Percentiles rank a stretch among this genome's conserved stretches.
Conservation (phyloP, 106 monocot genomes). For the Phalaenopsis aphrodite region DNA sequence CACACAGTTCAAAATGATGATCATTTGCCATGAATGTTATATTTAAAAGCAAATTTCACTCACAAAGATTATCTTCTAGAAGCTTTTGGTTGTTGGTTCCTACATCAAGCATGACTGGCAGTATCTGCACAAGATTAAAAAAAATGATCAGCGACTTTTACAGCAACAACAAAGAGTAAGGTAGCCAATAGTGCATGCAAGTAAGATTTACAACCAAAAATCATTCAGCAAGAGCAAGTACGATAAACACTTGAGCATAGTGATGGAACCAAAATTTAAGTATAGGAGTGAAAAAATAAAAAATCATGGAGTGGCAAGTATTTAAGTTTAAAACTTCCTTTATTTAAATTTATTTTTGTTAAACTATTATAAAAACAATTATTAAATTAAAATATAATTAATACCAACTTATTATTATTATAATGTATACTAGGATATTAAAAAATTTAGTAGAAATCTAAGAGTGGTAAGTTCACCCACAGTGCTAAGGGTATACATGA, state of each 20-base stretch:
- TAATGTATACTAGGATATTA: too few relatives aligned
- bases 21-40: neutral
- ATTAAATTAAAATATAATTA: too few relatives aligned
- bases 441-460: too few relatives aligned
- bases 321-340: too few relatives aligned
- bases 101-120: slow-evolving; percentile 97
- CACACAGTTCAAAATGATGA: neutral
- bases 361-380: too few relatives aligned
- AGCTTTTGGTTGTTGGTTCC: slow-evolving; percentile 94
- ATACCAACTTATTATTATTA: too few relatives aligned
- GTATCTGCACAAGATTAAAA: slow-evolving; percentile 47
- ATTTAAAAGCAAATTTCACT: slow-evolving; percentile 8
- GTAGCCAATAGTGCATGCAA: neutral
- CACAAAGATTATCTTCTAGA: slow-evolving; percentile 92
- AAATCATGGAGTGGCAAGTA: too few relatives aligned
- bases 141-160: neutral
- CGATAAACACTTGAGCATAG: neutral
- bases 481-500: too few relatives aligned
- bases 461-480: too few relatives aligned
- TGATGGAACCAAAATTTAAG: too few relatives aligned
- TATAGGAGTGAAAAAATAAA: too few relatives aligned
- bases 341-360: too few relatives aligned
- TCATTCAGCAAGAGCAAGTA: neutral
- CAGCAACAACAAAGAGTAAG: neutral
- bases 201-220: neutral